Conservation (phyloP, 257 asterid genomes). For the Solanum pimpinellifolium region DNA sequence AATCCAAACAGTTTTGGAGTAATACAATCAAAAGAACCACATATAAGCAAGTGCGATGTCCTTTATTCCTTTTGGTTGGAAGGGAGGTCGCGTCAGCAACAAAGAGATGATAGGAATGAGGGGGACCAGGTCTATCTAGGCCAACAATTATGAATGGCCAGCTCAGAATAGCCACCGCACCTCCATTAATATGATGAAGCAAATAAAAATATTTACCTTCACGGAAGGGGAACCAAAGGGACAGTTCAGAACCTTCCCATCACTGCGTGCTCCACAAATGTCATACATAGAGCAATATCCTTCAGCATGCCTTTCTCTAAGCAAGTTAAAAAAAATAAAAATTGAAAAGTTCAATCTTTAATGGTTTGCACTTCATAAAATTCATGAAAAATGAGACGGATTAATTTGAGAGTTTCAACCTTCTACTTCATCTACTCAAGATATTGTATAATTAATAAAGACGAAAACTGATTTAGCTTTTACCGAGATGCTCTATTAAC, state of each 20-base stretch:
- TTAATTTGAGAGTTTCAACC: not conserved
- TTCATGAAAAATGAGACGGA: not conserved
- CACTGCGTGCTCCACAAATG: slow-evolving; percentile 79
- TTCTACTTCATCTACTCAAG: not conserved
- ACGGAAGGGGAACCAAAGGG: slow-evolving; percentile 63
- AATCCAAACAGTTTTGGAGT: not conserved
- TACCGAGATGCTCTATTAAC: not conserved
- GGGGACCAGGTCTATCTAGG: not conserved
- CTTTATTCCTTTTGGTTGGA: not conserved
- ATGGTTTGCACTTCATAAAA: not conserved
- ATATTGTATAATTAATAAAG: not conserved
- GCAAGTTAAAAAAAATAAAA: not conserved
- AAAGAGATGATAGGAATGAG: not conserved
- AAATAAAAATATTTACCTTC: slow-evolving; percentile 35
- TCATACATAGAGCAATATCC: slow-evolving; percentile 84
- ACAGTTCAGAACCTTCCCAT: slow-evolving; percentile 85
- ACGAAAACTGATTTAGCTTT: not conserved
- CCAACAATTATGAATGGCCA: not conserved
- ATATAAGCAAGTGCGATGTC: not conserved
- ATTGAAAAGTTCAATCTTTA: not conserved
- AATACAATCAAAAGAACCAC: not conserved
- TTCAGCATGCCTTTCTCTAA: slow-evolving; percentile 53
- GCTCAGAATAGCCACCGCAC: not conserved
- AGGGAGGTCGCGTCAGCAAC: not conserved
- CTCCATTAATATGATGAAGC: not conserved